Percentiles rank a stretch among this genome's conserved stretches.
Evolutionary conservation across 805 yeast genomes (phyloP).

Genomic region (Nakazawaea sp.): DNA sequence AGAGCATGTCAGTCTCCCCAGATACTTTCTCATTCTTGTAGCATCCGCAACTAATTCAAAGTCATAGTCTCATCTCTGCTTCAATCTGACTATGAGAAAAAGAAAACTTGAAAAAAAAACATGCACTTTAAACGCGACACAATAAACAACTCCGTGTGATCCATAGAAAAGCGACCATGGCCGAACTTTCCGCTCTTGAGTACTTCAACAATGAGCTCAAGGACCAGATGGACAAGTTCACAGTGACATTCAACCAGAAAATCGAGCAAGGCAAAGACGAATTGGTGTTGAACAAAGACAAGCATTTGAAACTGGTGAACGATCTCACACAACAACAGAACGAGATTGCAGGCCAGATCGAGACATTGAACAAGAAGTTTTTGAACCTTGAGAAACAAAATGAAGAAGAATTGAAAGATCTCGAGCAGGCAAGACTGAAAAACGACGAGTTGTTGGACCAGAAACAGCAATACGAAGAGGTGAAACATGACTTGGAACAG

Average conservation of each 20-base stretch:
- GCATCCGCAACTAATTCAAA: too few relatives aligned
- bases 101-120: background rate
- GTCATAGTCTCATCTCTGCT: too few relatives aligned
- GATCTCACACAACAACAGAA: constrained; percentile 4
- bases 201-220: constrained; percentile 9
- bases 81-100: too few relatives aligned
- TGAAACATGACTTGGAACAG: background rate
- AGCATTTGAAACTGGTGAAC: background rate
- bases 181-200: constrained; percentile 4
- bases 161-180: background rate
- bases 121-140: too few relatives aligned
- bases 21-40: too few relatives aligned
- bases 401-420: constrained; percentile 1
- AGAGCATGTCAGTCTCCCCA: too few relatives aligned
- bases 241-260: constrained; percentile 1
- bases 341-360: constrained; percentile 1
- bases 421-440: constrained; percentile 1
- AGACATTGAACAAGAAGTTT: background rate
- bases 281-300: constrained; percentile 2
- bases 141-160: background rate
- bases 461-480: constrained; percentile 1
- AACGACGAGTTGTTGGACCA: constrained; percentile 2
- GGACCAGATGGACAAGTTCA: constrained; percentile 4
- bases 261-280: constrained; percentile 1
- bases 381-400: background rate